Percentiles rank a stretch among this genome's conserved stretches.
Evolutionary conservation across 2,329 filamentous ascomycete genomes (phyloP).

Genomic region (Meredithiella fracta): DNA sequence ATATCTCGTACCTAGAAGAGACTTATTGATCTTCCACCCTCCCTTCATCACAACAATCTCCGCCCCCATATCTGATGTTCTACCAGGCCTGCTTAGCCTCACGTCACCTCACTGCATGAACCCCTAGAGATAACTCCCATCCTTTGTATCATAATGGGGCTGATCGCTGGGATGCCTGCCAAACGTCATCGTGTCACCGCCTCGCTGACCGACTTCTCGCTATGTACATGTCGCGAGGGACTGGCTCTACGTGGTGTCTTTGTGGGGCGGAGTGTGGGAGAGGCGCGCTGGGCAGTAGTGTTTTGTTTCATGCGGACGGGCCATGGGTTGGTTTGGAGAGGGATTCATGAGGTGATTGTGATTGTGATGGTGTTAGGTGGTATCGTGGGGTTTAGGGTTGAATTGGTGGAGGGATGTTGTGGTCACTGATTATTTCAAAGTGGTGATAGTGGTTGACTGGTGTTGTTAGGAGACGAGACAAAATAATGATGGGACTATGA

Average conservation of each 20-base stretch:
- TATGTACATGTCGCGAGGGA: too few species aligned
- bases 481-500: neutral
- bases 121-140: neutral
- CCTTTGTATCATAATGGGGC: neutral
- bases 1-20: too few species aligned
- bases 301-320: neutral
- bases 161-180: neutral
- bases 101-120: neutral
- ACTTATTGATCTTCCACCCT: too few species aligned
- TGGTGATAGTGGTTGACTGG: neutral
- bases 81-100: too few species aligned
- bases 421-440: neutral
- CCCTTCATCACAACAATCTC: too few species aligned
- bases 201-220: neutral
- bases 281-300: neutral
- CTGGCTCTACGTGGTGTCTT: neutral
- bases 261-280: neutral
- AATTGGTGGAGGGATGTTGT: neutral
- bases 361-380: too few species aligned
- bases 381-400: too few species aligned
- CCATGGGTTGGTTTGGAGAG: neutral
- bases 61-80: too few species aligned
- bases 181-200: neutral
- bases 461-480: neutral
- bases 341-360: neutral